Percentiles rank a stretch among this genome's conserved stretches.
Evolutionary conservation across 2,329 filamentous ascomycete genomes (phyloP).

Genomic region (Sporothrix schenckii): DNA sequence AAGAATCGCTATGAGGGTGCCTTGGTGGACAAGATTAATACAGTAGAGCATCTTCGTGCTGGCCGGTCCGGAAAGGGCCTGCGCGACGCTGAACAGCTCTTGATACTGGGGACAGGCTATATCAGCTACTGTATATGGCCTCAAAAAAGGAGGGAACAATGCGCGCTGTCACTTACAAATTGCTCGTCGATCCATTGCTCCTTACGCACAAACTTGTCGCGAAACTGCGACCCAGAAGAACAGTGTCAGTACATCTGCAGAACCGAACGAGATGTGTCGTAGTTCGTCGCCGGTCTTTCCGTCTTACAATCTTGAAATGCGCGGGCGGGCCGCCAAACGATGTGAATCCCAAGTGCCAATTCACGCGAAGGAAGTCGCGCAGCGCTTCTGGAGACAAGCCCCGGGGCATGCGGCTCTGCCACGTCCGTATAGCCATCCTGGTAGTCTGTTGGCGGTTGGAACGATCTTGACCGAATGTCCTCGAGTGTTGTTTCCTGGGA

Average conservation of each 20-base stretch:
- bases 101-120: neutral
- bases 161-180: neutral
- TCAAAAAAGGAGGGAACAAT: neutral
- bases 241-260: neutral
- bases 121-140: neutral
- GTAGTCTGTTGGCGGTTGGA: neutral
- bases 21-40: neutral
- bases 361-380: neutral
- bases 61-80: neutral
- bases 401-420: neutral
- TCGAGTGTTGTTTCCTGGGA: no score
- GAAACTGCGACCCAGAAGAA: neutral
- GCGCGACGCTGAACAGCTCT: neutral
- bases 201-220: neutral
- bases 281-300: neutral
- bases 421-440: neutral
- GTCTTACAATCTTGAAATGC: conserved; percentile 1
- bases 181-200: conserved; percentile 5
- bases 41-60: conserved; percentile 8
- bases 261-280: neutral
- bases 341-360: conserved; percentile 5
- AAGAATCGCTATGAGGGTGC: neutral
- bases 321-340: neutral
- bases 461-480: neutral
- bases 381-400: neutral